Conservation (phyloP, 768 basidiomycete genomes). For the Boletus fagicola region DNA sequence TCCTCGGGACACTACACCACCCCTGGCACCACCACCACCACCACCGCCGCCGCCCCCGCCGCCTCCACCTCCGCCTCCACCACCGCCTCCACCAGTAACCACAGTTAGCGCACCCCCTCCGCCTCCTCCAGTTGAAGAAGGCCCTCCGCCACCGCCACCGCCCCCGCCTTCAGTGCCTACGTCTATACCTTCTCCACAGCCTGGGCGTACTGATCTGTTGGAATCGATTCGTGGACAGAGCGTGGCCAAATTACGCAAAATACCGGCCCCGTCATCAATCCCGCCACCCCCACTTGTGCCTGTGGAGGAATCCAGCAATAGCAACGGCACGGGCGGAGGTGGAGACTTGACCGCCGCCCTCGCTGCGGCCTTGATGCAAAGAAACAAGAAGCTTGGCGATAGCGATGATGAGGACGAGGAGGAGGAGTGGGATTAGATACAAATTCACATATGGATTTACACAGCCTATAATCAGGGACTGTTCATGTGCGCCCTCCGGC, state of each 20-base stretch:
- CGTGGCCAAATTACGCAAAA: conserved; percentile 66
- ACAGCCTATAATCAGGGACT: conserved; percentile 10
- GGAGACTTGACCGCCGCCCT: conserved; percentile 82
- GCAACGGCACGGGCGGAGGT: conserved; percentile 39
- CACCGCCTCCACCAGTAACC: too few relatives aligned
- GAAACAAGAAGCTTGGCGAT: conserved; percentile 87
- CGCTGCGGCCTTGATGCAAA: conserved; percentile 75
- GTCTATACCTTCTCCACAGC: conserved; percentile 45
- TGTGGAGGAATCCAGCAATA: conserved; percentile 31
- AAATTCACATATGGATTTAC: conserved; percentile 4
- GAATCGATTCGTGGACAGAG: conserved; percentile 83
- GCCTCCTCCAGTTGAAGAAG: conserved; percentile 32
- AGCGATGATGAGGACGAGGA: conserved; percentile 80
- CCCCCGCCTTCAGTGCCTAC: conserved; percentile 36
- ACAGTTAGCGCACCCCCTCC: conserved; percentile 29
- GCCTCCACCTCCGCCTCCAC: conserved; percentile 21
- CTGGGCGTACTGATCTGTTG: conserved; percentile 65
- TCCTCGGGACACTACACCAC: too few relatives aligned
- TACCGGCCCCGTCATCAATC: conserved; percentile 32
- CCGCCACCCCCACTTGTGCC: conserved; percentile 36
- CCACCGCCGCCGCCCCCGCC: too few relatives aligned
- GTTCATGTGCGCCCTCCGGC: background rate
- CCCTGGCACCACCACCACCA: too few relatives aligned
- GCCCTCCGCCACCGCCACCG: conserved; percentile 34
- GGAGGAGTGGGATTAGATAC: conserved; percentile 54